phyloP scores from a whole-genome alignment of 1,284 basidiomycete genomes.

The Mycosarcoma mackinlayi region DNA sequence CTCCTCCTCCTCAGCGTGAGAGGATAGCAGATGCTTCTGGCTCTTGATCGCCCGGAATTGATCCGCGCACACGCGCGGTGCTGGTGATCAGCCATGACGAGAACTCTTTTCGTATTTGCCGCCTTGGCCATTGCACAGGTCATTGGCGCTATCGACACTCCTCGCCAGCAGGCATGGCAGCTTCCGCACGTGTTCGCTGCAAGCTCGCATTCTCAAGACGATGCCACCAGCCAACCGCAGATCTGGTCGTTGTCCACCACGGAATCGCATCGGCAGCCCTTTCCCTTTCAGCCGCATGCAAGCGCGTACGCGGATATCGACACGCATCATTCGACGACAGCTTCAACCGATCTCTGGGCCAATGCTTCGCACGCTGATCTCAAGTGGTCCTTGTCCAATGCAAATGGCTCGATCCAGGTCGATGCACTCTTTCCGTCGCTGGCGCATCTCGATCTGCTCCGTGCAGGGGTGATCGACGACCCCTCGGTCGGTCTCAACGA shows the following conservation, averaged over 20 bases:
- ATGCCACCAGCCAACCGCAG: background rate
- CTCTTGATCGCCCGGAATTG: background rate
- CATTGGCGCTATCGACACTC: background rate
- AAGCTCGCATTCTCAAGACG: no score
- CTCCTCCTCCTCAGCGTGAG: no score
- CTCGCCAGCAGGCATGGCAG: conserved; percentile 17
- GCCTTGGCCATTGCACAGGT: background rate
- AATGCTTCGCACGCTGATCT: conserved; percentile 5
- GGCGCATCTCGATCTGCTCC: conserved; percentile 73
- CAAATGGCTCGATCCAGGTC: conserved; percentile 73
- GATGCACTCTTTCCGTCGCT: conserved; percentile 73
- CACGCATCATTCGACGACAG: background rate
- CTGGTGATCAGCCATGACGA: no score
- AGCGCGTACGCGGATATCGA: background rate
- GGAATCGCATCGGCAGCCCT: conserved; percentile 20
- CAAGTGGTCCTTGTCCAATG: conserved; percentile 73
- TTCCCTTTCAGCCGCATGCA: conserved; percentile 12
- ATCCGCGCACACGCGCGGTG: conserved; percentile 1
- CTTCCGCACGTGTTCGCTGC: no score
- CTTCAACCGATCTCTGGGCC: background rate
- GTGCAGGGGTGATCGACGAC: conserved; percentile 74
- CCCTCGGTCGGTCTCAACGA: conserved; percentile 74
- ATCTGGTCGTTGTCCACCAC: conserved; percentile 22
- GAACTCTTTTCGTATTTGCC: conserved; percentile 1
- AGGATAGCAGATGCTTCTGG: background rate